Percentiles rank a stretch among this genome's conserved stretches.
phyloP scores from a whole-genome alignment of 768 basidiomycete species.

The Termitomyces sp. region DNA sequence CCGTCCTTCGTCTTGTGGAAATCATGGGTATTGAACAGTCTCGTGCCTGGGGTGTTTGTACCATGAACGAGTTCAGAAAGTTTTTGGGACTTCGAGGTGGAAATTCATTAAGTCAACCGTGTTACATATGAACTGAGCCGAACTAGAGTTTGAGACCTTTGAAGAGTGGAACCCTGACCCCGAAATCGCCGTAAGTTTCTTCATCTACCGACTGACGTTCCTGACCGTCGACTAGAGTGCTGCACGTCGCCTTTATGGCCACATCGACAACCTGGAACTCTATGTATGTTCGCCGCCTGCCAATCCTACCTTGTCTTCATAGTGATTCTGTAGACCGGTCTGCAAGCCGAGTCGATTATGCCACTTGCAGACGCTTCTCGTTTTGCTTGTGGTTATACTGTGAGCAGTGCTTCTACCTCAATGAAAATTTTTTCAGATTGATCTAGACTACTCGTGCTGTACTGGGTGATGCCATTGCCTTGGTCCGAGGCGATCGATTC shows the following conservation, averaged over 20 bases:
- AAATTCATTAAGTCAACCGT: conserved; percentile 5
- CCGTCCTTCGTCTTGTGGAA: conserved; percentile 47
- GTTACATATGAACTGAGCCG: background rate
- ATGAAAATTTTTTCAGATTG: background rate
- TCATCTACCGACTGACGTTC: background rate
- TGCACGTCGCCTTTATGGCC: conserved; percentile 29
- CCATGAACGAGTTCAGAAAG: conserved; percentile 53
- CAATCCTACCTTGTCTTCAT: background rate
- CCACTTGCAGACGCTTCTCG: conserved; percentile 23
- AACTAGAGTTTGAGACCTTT: conserved; percentile 40
- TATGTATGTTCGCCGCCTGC: conserved; percentile 21
- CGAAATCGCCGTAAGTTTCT: conserved; percentile 35
- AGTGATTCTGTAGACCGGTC: conserved; percentile 18
- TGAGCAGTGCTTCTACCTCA: background rate
- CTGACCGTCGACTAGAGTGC: conserved; percentile 10
- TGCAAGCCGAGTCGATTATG: conserved; percentile 30
- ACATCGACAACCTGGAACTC: conserved; percentile 33
- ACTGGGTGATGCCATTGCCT: conserved; percentile 50
- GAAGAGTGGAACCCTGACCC: conserved; percentile 54
- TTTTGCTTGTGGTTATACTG: conserved; percentile 27
- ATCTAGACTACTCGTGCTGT: conserved; percentile 42
- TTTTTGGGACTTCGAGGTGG: conserved; percentile 45
- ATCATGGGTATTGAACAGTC: conserved; percentile 55
- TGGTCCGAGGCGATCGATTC: conserved; percentile 51
- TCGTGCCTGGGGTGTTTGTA: conserved; percentile 52